A percentile compares a stretch with the other conserved stretches of the same genome.
Evolutionary conservation across 306 rosid species (phyloP).

Genomic region (Purshia tridentata): DNA sequence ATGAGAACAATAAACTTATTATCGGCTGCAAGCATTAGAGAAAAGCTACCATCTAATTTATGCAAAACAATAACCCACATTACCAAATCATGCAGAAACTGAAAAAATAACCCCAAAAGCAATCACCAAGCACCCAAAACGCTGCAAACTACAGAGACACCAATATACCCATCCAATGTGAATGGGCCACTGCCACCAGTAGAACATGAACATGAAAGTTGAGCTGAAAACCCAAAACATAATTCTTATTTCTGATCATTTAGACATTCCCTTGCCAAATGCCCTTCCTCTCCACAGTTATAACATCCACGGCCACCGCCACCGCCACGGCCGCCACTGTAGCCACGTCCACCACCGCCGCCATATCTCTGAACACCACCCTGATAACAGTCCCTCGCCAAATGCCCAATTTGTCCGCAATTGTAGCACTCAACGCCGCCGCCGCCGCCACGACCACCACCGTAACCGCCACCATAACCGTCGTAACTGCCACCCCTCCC

Average conservation of each 20-base stretch:
- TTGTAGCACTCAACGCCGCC: constrained; percentile 50
- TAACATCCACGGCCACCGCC: constrained; percentile 45
- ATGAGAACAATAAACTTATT: neutral
- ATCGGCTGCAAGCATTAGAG: neutral
- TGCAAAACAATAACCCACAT: constrained; percentile 17
- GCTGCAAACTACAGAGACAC: constrained; percentile 17
- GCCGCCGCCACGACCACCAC: constrained; percentile 25
- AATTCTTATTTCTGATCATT: constrained; percentile 37
- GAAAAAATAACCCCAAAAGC: constrained; percentile 22
- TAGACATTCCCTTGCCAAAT: constrained; percentile 74
- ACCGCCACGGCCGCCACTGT: constrained; percentile 21
- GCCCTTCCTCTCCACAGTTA: constrained; percentile 80
- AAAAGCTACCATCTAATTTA: constrained; percentile 2
- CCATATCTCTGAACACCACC: neutral
- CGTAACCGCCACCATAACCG: constrained; percentile 20
- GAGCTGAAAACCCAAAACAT: neutral
- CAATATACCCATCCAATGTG: neutral
- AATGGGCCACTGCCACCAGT: neutral
- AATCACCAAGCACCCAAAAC: constrained; percentile 20
- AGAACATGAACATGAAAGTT: neutral
- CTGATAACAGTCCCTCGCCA: constrained; percentile 56
- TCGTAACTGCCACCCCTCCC: constrained; percentile 55
- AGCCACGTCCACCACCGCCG: constrained; percentile 30
- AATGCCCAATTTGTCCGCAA: constrained; percentile 63
- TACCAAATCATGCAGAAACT: constrained; percentile 25